phyloP scores from a whole-genome alignment of 1,139 yeast species.

The Yamadazyma sp. region DNA sequence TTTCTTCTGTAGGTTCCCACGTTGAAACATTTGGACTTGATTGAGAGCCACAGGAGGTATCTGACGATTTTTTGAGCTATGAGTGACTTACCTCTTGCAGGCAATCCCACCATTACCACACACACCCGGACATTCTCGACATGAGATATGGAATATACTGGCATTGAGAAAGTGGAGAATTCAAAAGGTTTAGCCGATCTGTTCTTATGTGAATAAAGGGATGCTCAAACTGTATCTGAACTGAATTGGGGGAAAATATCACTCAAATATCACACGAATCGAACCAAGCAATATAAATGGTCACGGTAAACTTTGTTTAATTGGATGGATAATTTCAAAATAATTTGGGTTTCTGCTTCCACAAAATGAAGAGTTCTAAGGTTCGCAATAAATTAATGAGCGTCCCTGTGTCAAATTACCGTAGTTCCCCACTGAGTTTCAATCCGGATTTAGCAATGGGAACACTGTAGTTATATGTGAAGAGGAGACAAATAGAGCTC shows the following conservation, averaged over 20 bases:
- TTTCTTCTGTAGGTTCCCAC: constrained; percentile 83
- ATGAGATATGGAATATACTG: constrained; percentile 72
- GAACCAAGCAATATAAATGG: background rate
- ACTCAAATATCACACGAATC: background rate
- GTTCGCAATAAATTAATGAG: no score
- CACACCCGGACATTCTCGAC: constrained; percentile 71
- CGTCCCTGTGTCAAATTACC: no score
- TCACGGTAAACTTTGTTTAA: background rate
- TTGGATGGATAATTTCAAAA: background rate
- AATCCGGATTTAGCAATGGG: no score
- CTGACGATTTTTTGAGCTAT: constrained; percentile 84
- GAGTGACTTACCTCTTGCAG: constrained; percentile 75
- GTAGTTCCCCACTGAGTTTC: no score
- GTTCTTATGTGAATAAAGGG: no score
- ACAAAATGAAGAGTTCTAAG: background rate
- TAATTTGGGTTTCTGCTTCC: background rate
- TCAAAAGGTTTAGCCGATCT: no score
- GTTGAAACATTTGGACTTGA: constrained; percentile 83
- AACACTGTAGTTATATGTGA: no score
- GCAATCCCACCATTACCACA: constrained; percentile 75
- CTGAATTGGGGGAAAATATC: no score
- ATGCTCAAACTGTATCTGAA: no score
- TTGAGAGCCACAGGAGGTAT: constrained; percentile 88
- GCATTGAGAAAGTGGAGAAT: constrained; percentile 40
- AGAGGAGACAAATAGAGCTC: no score